These are phyloP conservation scores for Lithospermum erythrorhizon DNA, from an alignment of 257 asterid species.

Conservation along the genomic window DNA sequence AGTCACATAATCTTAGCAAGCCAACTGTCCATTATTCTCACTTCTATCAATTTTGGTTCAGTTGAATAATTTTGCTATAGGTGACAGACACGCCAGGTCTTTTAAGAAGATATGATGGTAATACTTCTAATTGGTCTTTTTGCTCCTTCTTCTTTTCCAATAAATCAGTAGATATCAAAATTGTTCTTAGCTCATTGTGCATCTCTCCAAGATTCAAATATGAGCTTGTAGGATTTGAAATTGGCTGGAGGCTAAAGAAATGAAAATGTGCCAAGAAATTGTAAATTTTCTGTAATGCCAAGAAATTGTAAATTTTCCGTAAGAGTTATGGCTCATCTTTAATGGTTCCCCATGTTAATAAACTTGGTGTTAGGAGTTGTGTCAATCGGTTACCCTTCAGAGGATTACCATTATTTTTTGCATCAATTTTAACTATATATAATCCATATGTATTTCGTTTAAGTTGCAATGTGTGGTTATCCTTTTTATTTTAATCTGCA, in stretches of 20 bases:
- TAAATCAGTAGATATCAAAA: background rate
- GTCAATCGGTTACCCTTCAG: background rate
- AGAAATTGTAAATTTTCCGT: background rate
- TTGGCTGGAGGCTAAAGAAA: background rate
- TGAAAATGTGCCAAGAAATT: background rate
- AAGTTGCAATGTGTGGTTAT: slow-evolving; percentile 1
- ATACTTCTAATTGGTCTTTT: slow-evolving; percentile 9
- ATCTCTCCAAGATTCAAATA: background rate
- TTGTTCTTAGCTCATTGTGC: background rate
- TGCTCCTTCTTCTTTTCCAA: background rate
- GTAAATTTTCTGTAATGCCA: background rate
- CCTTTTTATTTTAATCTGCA: slow-evolving; percentile 32
- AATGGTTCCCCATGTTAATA: background rate
- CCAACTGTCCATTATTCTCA: slow-evolving; percentile 1
- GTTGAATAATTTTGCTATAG: slow-evolving; percentile 27
- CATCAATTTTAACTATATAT: background rate
- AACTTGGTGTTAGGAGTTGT: background rate
- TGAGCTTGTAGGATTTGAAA: background rate
- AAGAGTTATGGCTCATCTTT: background rate
- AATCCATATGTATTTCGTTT: background rate
- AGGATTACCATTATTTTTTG: background rate
- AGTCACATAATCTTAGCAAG: slow-evolving; percentile 1
- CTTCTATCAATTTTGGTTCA: slow-evolving; percentile 11
- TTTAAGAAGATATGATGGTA: slow-evolving; percentile 76
- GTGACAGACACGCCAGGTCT: slow-evolving; percentile 98